Evolutionary conservation across 768 basidiomycete species (phyloP), one percentile per base, ranked within the genome.

Genomic region (Tulasnella calospora): DNA sequence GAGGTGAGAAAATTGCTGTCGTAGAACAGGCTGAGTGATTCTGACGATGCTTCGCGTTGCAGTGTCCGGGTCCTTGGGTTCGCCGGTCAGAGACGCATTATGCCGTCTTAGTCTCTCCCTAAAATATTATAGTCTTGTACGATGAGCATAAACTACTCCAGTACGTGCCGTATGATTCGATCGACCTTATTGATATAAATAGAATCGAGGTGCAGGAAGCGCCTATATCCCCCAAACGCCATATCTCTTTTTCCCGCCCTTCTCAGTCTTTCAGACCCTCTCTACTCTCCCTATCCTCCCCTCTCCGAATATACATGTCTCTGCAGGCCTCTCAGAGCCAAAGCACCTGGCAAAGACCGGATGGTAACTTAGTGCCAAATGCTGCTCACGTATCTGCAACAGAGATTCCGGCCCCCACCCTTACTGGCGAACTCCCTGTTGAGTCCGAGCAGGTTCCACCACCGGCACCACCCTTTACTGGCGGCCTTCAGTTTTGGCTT

Each of bases 401-500:
- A 51, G 47, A 51, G 47, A 51, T 51, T 23, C 47, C 47, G 23
- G 47, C 10, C 0, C 47, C 47, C 9, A 51, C 47, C 5, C 47
- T 51, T 9, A 51, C 47, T 2, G 47, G 47, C 19, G 61, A 67
- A 3, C 61, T 2, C 3, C 30, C 61, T 8, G 27, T 15, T 8
- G 33, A 33, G 7, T 33, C 61, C n/a, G 61, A 67, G 33, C 61
- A 33, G n/a, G 47, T 51, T 5, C 47, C 47, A 23, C 19, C 61
- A 15, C n/a, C n/a, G 15, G 27, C 51, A 73, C 23, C 40, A 9
- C 27, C 41, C 0, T 15, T 6, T 3, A 79, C 36, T 2, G 55
- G 55, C 10, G 77, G 77, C 3, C 41, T 78, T 10, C 23, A 38
- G 38, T 78, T 78, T 46, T 78, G 77, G 77, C 67, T 78, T 15